A percentile compares a stretch with the other conserved stretches of the same genome.
phyloP scores from a whole-genome alignment of 768 basidiomycete genomes.

The Galerina sulciceps region DNA sequence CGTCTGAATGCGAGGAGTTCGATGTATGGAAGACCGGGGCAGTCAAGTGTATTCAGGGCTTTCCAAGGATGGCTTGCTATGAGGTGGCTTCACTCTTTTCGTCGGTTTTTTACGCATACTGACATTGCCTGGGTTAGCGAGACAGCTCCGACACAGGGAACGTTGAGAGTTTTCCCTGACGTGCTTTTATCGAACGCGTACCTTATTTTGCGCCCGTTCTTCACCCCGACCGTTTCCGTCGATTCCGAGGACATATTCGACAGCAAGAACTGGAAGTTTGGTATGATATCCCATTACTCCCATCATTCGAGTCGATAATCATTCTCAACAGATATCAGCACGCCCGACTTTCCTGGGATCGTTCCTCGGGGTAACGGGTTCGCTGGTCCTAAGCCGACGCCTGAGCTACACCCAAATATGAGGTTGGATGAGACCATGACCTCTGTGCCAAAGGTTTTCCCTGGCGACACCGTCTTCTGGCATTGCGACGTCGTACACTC shows the following conservation, averaged over 20 bases:
- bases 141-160: constrained; percentile 72
- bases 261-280: constrained; percentile 59
- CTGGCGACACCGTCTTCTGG: constrained; percentile 84
- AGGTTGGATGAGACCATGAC: constrained; percentile 68
- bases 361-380: constrained; percentile 40
- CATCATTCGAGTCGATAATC: neutral
- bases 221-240: constrained; percentile 49
- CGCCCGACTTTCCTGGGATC: constrained; percentile 58
- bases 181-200: constrained; percentile 72
- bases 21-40: constrained; percentile 61
- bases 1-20: constrained; percentile 65
- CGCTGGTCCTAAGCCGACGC: constrained; percentile 51
- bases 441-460: constrained; percentile 69
- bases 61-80: constrained; percentile 83
- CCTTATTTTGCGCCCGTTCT: constrained; percentile 78
- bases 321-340: constrained; percentile 42
- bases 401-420: constrained; percentile 69
- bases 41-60: constrained; percentile 58
- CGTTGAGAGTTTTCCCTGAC: constrained; percentile 70
- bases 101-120: neutral
- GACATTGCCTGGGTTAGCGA: constrained; percentile 39
- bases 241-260: constrained; percentile 47
- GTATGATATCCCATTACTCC: constrained; percentile 25
- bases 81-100: constrained; percentile 43
- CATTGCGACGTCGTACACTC: constrained; percentile 63